phyloP scores from a whole-genome alignment of 768 basidiomycete species.

The Grammothele lineata region DNA sequence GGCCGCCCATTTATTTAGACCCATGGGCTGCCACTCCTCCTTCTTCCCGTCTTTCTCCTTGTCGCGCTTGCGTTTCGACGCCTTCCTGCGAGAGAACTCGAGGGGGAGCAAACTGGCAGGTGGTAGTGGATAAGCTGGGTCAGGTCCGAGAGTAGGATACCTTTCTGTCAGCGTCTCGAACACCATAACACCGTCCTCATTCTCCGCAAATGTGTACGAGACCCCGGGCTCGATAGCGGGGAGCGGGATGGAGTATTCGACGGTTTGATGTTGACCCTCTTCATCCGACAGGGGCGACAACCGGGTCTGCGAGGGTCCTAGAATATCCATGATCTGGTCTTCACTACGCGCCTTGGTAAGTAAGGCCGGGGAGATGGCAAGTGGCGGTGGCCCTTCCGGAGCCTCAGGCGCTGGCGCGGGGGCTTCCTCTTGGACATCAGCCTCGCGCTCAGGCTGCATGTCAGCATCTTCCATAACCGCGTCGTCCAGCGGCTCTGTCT shows the following conservation, averaged over 20 bases:
- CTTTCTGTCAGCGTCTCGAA: not conserved
- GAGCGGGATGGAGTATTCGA: conserved; percentile 13
- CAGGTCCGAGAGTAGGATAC: conserved; percentile 23
- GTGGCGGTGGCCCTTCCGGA: not conserved
- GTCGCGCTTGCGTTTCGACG: conserved; percentile 49
- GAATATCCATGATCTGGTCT: conserved; percentile 11
- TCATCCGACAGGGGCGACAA: not conserved
- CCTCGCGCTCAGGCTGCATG: conserved; percentile 5
- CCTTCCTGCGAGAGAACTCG: conserved; percentile 50
- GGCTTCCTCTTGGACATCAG: too few relatives aligned
- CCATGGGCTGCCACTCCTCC: conserved; percentile 61
- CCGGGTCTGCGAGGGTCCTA: not conserved
- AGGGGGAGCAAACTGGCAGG: conserved; percentile 49
- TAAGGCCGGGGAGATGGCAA: not conserved
- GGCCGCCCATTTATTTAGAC: conserved; percentile 52
- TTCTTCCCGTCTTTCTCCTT: conserved; percentile 43
- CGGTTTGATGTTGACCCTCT: not conserved
- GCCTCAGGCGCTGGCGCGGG: too few relatives aligned
- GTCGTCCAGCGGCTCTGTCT: conserved; percentile 7
- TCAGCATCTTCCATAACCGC: conserved; percentile 4
- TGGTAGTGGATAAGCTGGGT: conserved; percentile 50
- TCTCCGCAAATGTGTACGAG: too few relatives aligned
- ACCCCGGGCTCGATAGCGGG: not conserved
- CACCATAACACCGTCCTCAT: not conserved
- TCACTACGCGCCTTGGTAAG: conserved; percentile 7